Evolutionary conservation across 176 grass and related monocot genomes (phyloP).

Genomic region (Poa pratensis): DNA sequence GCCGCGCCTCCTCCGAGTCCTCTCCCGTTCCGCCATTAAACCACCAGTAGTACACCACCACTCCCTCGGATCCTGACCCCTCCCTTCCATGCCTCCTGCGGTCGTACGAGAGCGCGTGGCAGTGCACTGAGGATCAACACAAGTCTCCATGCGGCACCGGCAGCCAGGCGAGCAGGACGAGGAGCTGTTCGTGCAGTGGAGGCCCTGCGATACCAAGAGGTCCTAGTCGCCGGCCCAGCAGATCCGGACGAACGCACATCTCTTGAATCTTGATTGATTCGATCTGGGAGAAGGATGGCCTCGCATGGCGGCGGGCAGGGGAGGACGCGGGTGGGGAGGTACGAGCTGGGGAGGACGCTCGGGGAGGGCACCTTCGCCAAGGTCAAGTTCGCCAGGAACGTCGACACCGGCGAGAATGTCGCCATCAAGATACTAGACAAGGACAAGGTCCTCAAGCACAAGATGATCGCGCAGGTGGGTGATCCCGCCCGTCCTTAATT

Average conservation of each 20-base stretch:
- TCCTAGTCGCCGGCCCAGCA: constrained; percentile 39
- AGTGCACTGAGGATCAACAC: background rate
- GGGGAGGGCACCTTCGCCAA: constrained; percentile 96
- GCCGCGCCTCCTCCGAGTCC: too few species aligned
- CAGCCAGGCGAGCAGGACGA: constrained; percentile 54
- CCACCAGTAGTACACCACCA: background rate
- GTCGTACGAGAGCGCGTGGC: background rate
- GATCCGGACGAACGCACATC: constrained; percentile 3
- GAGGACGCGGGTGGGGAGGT: constrained; percentile 87
- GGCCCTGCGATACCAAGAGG: constrained; percentile 73
- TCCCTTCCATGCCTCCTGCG: constrained; percentile 30
- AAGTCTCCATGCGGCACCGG: constrained; percentile 55
- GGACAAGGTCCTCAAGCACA: constrained; percentile 93
- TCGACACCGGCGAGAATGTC: constrained; percentile 71
- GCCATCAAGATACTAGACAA: constrained; percentile 99
- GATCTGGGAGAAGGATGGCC: constrained; percentile 49
- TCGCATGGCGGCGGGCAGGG: constrained; percentile 37
- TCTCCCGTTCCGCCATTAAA: background rate
- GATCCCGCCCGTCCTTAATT: background rate
- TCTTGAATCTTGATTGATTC: background rate
- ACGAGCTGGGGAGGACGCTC: constrained; percentile 91
- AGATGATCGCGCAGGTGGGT: constrained; percentile 89
- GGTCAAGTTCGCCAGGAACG: constrained; percentile 97
- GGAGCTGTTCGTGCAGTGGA: constrained; percentile 74
- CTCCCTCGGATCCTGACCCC: background rate